Evolutionary conservation across 805 yeast species (phyloP).

Genomic region (Kodamaea lidongshanica): DNA sequence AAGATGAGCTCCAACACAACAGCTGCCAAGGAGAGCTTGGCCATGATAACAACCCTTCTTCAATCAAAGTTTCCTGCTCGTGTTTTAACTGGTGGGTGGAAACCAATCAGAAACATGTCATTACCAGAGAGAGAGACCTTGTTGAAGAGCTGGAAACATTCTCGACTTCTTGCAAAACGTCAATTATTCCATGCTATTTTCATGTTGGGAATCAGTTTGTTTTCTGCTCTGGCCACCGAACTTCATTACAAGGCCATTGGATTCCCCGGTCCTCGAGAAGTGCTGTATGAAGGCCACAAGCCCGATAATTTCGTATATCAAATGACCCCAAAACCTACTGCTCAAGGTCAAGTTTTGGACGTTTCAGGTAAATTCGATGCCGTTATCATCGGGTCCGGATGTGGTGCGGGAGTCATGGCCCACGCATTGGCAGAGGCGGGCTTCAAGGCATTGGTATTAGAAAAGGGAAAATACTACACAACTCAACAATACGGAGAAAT

Average conservation of each 20-base stretch:
- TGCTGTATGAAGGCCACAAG: constrained; percentile 20
- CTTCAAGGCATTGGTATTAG: constrained; percentile 39
- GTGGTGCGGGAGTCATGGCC: constrained; percentile 51
- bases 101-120: constrained; percentile 32
- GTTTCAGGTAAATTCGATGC: constrained; percentile 35
- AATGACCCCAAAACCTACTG: constrained; percentile 26
- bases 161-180: constrained; percentile 32
- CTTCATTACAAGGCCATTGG: constrained; percentile 32
- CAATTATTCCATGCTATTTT: constrained; percentile 27
- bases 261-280: constrained; percentile 28
- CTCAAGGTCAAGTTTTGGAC: constrained; percentile 24
- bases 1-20: background rate
- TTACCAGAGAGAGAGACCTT: constrained; percentile 25
- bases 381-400: constrained; percentile 47
- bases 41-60: constrained; percentile 21
- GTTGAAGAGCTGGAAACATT: constrained; percentile 35
- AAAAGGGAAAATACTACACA: constrained; percentile 43
- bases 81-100: constrained; percentile 27
- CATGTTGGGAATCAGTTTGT: constrained; percentile 21
- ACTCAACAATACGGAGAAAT: constrained; percentile 27
- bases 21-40: constrained; percentile 11
- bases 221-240: constrained; percentile 24
- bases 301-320: constrained; percentile 23
- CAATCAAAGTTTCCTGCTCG: constrained; percentile 28
- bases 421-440: constrained; percentile 40